Base-by-base conservation (phyloP, 768 basidiomycete species). In the Clitopilus hobsonii region DNA sequence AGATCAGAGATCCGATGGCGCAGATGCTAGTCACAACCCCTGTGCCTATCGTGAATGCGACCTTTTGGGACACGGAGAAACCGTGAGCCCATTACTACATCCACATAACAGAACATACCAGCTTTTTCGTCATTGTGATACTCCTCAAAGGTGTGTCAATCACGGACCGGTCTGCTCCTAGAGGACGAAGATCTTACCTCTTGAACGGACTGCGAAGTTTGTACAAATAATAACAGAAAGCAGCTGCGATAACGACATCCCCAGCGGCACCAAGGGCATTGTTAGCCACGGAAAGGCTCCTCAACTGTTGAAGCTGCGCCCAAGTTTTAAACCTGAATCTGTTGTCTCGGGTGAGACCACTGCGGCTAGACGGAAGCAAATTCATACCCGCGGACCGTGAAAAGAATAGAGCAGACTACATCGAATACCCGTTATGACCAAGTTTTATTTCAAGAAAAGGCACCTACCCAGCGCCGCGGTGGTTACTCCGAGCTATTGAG, bases 21-120 rank as follows among this genome's bases (percentile, higher is more conserved):
- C 30, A 32, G 8, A 32, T 32, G 30, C 67, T 77, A 22, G 74
- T 76, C 23, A 76, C 52, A 38, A 67, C 51, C 52, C 74, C 73
- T 10, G 74, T 76, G 56, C 78, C 78, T 58, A 81, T 61, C 28
- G 70, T 67, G 60, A 75, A 81, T 6, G 76, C 13, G 25, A 77
- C 75, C 78, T 76, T 58, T 14, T 25, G 36, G 32, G 28, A 24
- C 32, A 24, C 10, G 50, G 28, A 7, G 30, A 7, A 7, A 32
- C 30, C 16, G 30, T 32, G 16, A 32, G 7, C 30, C 7, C 7
- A 32, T 32, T 32, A 7, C 8, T 32, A 32, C 16, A 32, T 7
- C 8, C 8, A 32, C 8, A 32, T 32, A 32, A 16, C 8, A 7
- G n/a, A n/a, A n/a, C n/a, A n/a, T 32, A 32, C 30, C 7, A 32